These are phyloP conservation scores for sorghum (Sorghum bicolor) DNA, from an alignment of 176 grass and related monocot genomes.

Conservation along the genomic window DNA sequence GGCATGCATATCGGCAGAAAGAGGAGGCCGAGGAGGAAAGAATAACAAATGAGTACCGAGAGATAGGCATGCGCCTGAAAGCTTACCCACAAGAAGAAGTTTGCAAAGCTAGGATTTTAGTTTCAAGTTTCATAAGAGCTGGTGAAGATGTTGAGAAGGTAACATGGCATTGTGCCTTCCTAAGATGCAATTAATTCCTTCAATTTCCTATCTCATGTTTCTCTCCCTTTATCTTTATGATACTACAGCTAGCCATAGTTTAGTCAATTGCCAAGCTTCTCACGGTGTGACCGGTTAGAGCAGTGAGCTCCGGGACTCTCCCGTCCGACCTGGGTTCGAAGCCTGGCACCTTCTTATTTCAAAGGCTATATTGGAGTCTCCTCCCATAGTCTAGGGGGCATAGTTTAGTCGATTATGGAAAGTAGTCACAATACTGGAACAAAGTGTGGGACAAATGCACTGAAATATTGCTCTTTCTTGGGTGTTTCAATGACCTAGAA, in stretches of 20 bases:
- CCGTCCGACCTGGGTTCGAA: no score
- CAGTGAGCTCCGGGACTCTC: no score
- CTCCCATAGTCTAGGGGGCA: no score
- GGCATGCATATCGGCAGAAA: constrained; percentile 81
- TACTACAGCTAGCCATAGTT: background rate
- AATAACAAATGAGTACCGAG: constrained; percentile 69
- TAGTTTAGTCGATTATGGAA: background rate
- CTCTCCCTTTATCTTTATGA: background rate
- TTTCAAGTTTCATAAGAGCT: constrained; percentile 86
- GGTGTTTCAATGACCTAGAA: background rate
- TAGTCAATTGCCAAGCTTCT: no score
- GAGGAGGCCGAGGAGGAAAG: constrained; percentile 74
- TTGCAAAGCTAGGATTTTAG: constrained; percentile 73
- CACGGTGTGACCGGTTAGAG: no score
- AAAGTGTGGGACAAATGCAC: background rate
- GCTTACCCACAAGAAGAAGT: constrained; percentile 92
- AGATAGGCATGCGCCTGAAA: constrained; percentile 91
- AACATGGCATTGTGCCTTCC: background rate
- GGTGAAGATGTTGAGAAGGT: constrained; percentile 90
- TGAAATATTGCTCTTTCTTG: background rate
- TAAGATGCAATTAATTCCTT: background rate
- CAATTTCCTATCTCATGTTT: background rate
- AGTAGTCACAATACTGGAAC: background rate
- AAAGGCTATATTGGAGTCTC: no score
- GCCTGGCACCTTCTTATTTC: no score